Evolutionary conservation across 345 rosid genomes (phyloP).

Genomic region (Diplotaxis tenuifolia): DNA sequence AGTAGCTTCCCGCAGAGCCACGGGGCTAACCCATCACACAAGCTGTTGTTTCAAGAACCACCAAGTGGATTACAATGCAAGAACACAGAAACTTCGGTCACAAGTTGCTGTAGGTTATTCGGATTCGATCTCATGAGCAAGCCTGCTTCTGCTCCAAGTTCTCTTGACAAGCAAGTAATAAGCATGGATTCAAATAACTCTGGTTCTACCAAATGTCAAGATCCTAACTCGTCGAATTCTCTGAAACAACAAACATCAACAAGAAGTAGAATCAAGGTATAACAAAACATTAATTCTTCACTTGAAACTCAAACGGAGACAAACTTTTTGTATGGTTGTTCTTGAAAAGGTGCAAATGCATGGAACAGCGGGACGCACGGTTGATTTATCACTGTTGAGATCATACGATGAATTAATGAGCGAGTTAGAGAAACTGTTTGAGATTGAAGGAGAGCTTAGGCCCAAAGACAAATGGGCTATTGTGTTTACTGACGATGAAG

Average conservation of each 20-base stretch:
- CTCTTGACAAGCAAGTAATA: conserved; percentile 30
- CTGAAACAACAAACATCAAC: conserved; percentile 40
- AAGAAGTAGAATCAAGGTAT: conserved; percentile 64
- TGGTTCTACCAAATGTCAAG: conserved; percentile 38
- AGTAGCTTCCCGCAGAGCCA: conserved; percentile 26
- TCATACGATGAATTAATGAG: no score
- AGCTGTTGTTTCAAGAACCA: conserved; percentile 36
- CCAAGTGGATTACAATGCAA: conserved; percentile 33
- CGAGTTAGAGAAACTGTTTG: conserved; percentile 69
- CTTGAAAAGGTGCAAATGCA: conserved; percentile 69
- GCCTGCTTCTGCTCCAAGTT: conserved; percentile 18
- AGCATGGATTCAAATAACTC: conserved; percentile 10
- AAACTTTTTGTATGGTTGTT: background rate
- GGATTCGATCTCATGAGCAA: conserved; percentile 53
- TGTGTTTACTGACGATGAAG: conserved; percentile 54
- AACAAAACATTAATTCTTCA: conserved; percentile 8
- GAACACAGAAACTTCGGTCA: conserved; percentile 39
- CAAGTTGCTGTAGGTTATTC: conserved; percentile 53
- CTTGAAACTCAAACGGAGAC: background rate
- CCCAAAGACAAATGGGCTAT: conserved; percentile 29
- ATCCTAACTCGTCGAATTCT: conserved; percentile 32
- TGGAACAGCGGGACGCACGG: conserved; percentile 67
- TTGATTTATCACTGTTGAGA: conserved; percentile 43
- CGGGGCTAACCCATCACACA: conserved; percentile 35
- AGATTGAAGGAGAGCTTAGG: conserved; percentile 57